phyloP scores from a whole-genome alignment of 352 stramenopile species.

The Pythium diclinum region DNA sequence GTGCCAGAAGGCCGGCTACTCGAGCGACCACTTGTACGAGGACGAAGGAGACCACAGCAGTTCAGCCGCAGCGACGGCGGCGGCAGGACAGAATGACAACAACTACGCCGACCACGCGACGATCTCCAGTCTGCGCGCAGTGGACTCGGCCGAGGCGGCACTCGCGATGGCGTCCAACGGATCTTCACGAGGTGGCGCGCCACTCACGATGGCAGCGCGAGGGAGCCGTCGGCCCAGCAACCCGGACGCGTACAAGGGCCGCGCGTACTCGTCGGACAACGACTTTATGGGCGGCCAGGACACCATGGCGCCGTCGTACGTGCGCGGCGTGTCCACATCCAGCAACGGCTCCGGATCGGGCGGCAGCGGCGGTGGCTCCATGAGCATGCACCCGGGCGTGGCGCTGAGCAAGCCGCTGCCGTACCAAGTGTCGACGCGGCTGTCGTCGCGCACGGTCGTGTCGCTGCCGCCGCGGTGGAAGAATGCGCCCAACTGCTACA shows the following conservation, averaged over 20 bases:
- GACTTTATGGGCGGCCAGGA: conserved; percentile 27
- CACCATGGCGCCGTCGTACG: conserved; percentile 17
- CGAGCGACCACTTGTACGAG: conserved; percentile 50
- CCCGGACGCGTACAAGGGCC: conserved; percentile 45
- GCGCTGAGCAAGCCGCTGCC: conserved; percentile 28
- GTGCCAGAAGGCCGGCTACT: conserved; percentile 60
- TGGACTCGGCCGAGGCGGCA: conserved; percentile 12
- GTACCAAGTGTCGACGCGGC: conserved; percentile 38
- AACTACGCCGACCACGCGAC: background rate
- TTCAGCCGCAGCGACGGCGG: background rate
- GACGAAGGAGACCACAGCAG: conserved; percentile 25
- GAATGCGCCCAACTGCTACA: conserved; percentile 80
- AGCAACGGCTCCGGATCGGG: conserved; percentile 19
- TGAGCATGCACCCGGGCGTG: conserved; percentile 4
- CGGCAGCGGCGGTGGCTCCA: background rate
- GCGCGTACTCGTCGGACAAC: conserved; percentile 66
- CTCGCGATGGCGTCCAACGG: conserved; percentile 1
- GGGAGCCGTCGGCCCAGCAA: conserved; percentile 34
- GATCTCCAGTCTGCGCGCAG: conserved; percentile 6
- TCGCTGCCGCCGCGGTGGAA: conserved; percentile 80
- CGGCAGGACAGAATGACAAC: background rate
- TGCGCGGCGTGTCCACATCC: conserved; percentile 25
- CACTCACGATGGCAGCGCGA: background rate
- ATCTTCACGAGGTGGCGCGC: background rate
- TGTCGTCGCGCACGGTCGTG: conserved; percentile 41